These are phyloP conservation scores for Musa beccarii DNA, from an alignment of 176 grass and related monocot genomes.

Conservation along the genomic window DNA sequence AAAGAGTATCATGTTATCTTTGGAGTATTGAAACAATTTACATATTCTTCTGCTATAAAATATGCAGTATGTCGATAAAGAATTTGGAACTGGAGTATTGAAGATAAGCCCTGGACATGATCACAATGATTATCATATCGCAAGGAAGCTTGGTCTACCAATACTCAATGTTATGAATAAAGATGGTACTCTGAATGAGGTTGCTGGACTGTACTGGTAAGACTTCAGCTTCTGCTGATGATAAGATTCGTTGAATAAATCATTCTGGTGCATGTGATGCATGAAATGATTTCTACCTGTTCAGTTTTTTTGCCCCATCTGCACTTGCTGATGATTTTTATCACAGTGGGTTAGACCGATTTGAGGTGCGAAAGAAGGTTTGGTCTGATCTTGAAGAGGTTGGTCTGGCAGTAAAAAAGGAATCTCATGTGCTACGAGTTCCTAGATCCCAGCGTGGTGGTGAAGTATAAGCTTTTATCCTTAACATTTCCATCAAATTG, in stretches of 20 bases:
- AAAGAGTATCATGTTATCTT: background rate
- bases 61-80: slow-evolving; percentile 92
- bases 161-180: slow-evolving; percentile 98
- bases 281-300: background rate
- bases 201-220: slow-evolving; percentile 84
- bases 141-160: slow-evolving; percentile 93
- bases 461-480: slow-evolving; percentile 68
- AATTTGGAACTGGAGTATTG: slow-evolving; percentile 96
- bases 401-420: slow-evolving; percentile 80
- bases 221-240: slow-evolving; percentile 18
- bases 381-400: slow-evolving; percentile 94
- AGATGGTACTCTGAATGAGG: slow-evolving; percentile 94
- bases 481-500: slow-evolving; percentile 10
- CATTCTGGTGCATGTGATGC: background rate
- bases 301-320: background rate
- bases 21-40: background rate
- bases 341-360: slow-evolving; percentile 83
- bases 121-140: slow-evolving; percentile 99
- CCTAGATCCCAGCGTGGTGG: slow-evolving; percentile 94
- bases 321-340: slow-evolving; percentile 18
- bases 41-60: background rate
- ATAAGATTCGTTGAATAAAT: background rate
- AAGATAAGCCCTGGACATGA: slow-evolving; percentile 99
- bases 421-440: slow-evolving; percentile 80
- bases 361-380: slow-evolving; percentile 83